Conservation (phyloP, 306 rosid genomes). For the Hippophae tibetana region DNA sequence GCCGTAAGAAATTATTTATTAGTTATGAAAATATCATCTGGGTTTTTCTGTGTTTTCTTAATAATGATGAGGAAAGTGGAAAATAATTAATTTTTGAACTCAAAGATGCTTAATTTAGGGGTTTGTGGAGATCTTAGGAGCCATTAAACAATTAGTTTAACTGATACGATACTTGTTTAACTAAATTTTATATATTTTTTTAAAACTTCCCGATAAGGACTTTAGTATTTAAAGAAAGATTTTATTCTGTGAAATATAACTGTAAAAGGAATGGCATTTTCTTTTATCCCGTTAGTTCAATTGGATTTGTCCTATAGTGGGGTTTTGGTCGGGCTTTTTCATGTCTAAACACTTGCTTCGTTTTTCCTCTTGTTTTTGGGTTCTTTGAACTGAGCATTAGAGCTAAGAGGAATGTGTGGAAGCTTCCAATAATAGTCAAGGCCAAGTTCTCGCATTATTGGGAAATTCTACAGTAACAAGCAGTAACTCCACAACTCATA, state of each 20-base stretch:
- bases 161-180: conserved; percentile 34
- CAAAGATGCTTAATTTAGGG: conserved; percentile 25
- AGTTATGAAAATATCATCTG: conserved; percentile 12
- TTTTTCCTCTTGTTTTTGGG: conserved; percentile 20
- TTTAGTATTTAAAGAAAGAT: conserved; percentile 23
- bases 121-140: conserved; percentile 32
- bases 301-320: conserved; percentile 34
- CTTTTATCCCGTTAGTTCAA: conserved; percentile 15
- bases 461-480: conserved; percentile 25
- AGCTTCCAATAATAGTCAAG: conserved; percentile 26
- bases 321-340: conserved; percentile 36
- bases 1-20: conserved; percentile 19
- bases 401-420: conserved; percentile 15
- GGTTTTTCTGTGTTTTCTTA: conserved; percentile 15
- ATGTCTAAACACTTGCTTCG: conserved; percentile 19
- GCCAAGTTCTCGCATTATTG: conserved; percentile 24
- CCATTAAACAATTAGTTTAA: conserved; percentile 52
- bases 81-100: conserved; percentile 27
- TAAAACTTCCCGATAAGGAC: conserved; percentile 45
- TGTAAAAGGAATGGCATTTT: conserved; percentile 6
- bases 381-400: conserved; percentile 23
- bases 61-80: conserved; percentile 20
- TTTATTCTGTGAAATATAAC: conserved; percentile 29
- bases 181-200: conserved; percentile 21
- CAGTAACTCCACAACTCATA: conserved; percentile 19